Evolutionary conservation across 495 filamentous ascomycete genomes (phyloP).

Genomic region (Aspergillus mulundensis): DNA sequence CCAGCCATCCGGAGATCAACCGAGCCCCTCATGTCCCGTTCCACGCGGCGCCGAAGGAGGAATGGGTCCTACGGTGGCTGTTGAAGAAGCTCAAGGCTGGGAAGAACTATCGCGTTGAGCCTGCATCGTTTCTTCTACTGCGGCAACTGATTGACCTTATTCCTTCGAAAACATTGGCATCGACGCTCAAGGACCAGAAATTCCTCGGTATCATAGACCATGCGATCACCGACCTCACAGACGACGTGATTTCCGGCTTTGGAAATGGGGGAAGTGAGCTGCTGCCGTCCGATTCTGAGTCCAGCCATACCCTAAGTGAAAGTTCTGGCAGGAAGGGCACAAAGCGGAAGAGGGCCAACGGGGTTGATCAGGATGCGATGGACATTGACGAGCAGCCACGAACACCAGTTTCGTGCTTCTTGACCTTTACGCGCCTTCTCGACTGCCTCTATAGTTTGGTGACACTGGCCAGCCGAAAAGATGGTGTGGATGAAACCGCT

Average conservation of each 20-base stretch:
- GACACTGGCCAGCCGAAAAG: conserved; percentile 24
- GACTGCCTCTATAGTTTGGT: conserved; percentile 38
- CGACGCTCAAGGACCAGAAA: conserved; percentile 47
- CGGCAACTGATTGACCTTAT: conserved; percentile 44
- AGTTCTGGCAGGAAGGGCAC: conserved; percentile 40
- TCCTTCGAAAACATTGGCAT: conserved; percentile 42
- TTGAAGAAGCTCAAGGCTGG: conserved; percentile 54
- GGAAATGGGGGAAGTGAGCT: conserved; percentile 23
- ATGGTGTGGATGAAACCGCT: conserved; percentile 33
- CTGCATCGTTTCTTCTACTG: conserved; percentile 47
- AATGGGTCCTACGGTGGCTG: conserved; percentile 67
- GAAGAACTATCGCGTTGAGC: conserved; percentile 41
- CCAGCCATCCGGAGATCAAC: conserved; percentile 32
- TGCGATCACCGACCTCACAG: conserved; percentile 35
- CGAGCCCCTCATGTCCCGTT: conserved; percentile 23
- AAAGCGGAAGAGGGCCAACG: conserved; percentile 38
- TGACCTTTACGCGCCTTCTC: conserved; percentile 36
- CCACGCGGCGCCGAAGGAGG: conserved; percentile 48
- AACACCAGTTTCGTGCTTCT: conserved; percentile 36
- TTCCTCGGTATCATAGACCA: conserved; percentile 43
- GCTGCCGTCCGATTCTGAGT: conserved; percentile 31
- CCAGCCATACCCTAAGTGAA: conserved; percentile 38
- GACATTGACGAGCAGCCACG: conserved; percentile 34
- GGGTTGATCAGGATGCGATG: conserved; percentile 33
- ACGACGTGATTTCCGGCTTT: conserved; percentile 31